Conservation (phyloP, 2,329 filamentous ascomycete species). For the Bipolaris victoriae region DNA sequence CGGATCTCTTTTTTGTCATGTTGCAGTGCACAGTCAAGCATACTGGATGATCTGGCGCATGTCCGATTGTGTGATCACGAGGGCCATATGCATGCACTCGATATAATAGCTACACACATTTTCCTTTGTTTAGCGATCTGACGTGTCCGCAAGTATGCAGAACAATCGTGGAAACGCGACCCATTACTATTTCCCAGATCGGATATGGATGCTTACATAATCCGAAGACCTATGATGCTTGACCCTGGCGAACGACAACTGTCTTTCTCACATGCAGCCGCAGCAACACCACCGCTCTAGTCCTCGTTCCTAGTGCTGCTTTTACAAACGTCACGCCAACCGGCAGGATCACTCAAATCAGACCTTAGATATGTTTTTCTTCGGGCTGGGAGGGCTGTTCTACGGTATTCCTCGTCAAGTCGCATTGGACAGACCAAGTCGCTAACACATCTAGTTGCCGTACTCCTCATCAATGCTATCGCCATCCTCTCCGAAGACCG, state of each 20-base stretch:
- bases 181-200: not conserved
- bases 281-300: slow-evolving; percentile 8
- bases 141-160: not conserved
- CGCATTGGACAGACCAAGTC: slow-evolving; percentile 7
- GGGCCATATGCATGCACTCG: not conserved
- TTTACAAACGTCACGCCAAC: not conserved
- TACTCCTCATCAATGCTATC: slow-evolving; percentile 92
- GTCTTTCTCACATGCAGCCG: slow-evolving; percentile 28
- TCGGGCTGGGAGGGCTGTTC: slow-evolving; percentile 72
- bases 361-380: slow-evolving; percentile 66
- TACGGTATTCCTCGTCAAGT: slow-evolving; percentile 62
- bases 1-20: not conserved
- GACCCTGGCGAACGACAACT: slow-evolving; percentile 27
- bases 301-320: not conserved
- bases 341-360: not conserved
- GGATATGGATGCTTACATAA: slow-evolving; percentile 10
- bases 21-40: not conserved
- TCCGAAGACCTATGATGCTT: slow-evolving; percentile 5
- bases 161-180: not conserved
- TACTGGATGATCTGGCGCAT: not conserved
- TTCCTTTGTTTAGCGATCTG: not conserved
- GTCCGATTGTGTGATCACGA: not conserved
- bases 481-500: slow-evolving; percentile 94
- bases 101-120: not conserved
- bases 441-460: slow-evolving; percentile 63